Base-by-base conservation (phyloP, 768 basidiomycete genomes). In the Daedaleopsis nitida region DNA sequence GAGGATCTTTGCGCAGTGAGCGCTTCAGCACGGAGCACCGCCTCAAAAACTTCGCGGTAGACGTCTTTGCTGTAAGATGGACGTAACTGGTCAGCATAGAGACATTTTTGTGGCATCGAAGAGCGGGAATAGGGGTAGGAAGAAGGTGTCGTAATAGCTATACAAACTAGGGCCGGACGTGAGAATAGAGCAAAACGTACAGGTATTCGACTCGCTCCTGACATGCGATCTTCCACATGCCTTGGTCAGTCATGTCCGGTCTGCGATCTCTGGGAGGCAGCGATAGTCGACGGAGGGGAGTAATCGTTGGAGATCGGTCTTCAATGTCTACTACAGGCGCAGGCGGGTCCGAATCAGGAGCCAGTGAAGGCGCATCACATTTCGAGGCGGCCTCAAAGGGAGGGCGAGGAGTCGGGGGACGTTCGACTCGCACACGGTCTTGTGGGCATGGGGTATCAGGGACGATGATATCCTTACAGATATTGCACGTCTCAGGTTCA, bases 141-240 rank as follows among this genome's bases (percentile, higher is more conserved):
- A 12, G 47, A 5, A 2, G n/a, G 47, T 27, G n/a, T 17, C 19
- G 47, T 27, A 27, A 27, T 3, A 17, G 10, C 47, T 16, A 13
- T 11, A 32, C 32, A 13, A 24, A 14, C 16, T 13, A 44, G 49
- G n/a, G 16, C 45, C 16, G 34, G 47, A 24, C 7, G 21, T 23
- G 23, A 27, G 47, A 27, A 24, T 21, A 16, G 5, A 34, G 7
- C 16, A 23, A 50, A 17, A 63, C 65, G 10, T 32, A 66, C 65
- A 66, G 32, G 44, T 56, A 50, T 23, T 64, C 55, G 0, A 66
- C 63, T 6, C 66, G 66, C 44, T 63, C 61, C 45, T 66, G 60
- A 23, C 65, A 66, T 7, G 50, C 52, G 2, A 39, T 8, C 43
- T 66, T 66, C 65, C 65, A 66, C 2, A 63, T 32, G 8, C 48